A percentile compares a stretch with the other conserved stretches of the same genome.
Evolutionary conservation across 345 rosid genomes (phyloP).

Genomic region (Salix koriyanagi): DNA sequence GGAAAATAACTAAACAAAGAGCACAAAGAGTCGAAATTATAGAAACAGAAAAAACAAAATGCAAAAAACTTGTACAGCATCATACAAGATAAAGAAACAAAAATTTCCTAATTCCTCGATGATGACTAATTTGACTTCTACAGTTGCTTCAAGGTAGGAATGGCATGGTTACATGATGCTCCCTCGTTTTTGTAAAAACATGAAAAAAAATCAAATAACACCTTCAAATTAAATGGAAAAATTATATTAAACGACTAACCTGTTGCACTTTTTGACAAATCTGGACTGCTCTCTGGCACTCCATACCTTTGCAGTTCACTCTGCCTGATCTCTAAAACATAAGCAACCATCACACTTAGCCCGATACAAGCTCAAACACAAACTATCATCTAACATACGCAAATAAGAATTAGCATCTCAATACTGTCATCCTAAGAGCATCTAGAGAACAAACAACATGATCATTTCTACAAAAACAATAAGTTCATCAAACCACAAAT

Average conservation of each 20-base stretch:
- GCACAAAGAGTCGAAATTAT: background rate
- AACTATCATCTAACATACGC: background rate
- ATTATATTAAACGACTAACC: constrained; percentile 35
- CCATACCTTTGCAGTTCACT: constrained; percentile 54
- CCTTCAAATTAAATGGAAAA: too few species aligned
- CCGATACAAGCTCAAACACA: background rate
- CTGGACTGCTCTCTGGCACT: constrained; percentile 31
- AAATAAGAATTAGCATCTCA: background rate
- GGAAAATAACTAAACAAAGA: too few species aligned
- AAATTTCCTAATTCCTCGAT: too few species aligned
- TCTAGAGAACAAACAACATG: background rate
- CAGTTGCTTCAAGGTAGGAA: too few species aligned
- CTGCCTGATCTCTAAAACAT: constrained; percentile 60
- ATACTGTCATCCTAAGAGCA: background rate
- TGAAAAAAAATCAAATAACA: too few species aligned
- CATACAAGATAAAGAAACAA: too few species aligned
- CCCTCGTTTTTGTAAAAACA: too few species aligned
- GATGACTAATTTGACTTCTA: too few species aligned
- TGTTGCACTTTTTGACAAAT: constrained; percentile 23
- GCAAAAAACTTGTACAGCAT: background rate
- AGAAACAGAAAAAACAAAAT: background rate
- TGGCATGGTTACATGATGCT: too few species aligned
- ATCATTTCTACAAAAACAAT: background rate
- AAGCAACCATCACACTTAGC: constrained; percentile 9
- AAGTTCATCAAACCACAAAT: background rate